These are phyloP conservation scores for Verticillium isaacii DNA, from an alignment of 2,329 filamentous ascomycete species.

Conservation along the genomic window DNA sequence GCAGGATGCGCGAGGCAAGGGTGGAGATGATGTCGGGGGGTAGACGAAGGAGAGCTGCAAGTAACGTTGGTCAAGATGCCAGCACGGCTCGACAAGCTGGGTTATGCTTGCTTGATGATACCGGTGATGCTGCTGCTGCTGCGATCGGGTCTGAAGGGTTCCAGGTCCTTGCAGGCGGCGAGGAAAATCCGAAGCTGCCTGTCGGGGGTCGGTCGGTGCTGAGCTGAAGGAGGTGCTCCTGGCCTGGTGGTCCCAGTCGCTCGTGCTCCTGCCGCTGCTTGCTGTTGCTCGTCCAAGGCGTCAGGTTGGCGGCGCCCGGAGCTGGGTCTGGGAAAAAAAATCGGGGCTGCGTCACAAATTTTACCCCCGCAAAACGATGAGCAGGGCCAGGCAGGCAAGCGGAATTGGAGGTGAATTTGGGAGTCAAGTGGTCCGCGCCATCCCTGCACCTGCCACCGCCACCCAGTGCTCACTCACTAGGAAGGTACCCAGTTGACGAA, in stretches of 20 bases:
- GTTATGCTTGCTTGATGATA: background rate
- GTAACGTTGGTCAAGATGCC: background rate
- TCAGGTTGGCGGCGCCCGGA: background rate
- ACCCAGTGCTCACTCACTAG: no score
- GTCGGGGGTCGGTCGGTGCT: background rate
- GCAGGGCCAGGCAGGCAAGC: background rate
- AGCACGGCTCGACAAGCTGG: background rate
- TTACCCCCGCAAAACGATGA: conserved; percentile 11
- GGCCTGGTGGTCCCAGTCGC: background rate
- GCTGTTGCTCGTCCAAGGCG: background rate
- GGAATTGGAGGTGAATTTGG: background rate
- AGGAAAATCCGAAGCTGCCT: background rate
- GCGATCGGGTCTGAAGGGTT: background rate
- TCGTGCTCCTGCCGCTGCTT: background rate
- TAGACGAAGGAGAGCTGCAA: background rate
- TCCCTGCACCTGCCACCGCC: background rate
- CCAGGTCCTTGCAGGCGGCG: background rate
- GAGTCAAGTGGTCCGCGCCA: background rate
- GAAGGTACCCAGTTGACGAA: no score
- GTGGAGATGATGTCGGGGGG: background rate
- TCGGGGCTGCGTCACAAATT: conserved; percentile 14
- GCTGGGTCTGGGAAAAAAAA: conserved; percentile 8
- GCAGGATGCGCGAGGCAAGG: background rate
- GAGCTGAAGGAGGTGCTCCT: background rate
- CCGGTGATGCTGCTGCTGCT: background rate